These are phyloP conservation scores for Fusarium oxysporum DNA, from an alignment of 2,329 filamentous ascomycete species.

Conservation along the genomic window DNA sequence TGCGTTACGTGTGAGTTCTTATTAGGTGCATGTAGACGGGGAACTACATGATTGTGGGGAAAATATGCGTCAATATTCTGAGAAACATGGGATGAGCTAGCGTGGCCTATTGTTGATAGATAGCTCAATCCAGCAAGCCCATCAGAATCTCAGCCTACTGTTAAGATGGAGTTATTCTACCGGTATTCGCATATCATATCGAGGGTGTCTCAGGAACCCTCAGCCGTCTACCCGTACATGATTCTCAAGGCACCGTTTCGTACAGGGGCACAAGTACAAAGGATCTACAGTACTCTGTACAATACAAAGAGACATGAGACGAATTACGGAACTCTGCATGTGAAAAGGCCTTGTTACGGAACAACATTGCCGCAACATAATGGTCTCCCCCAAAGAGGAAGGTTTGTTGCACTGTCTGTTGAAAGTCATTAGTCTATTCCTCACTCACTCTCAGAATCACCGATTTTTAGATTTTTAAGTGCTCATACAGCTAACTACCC, in stretches of 20 bases:
- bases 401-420: constrained; percentile 11
- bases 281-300: constrained; percentile 6
- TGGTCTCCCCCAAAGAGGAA: constrained; percentile 12
- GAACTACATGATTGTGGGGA: background rate
- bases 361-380: constrained; percentile 1
- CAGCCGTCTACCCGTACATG: background rate
- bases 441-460: background rate
- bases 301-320: background rate
- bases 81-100: background rate
- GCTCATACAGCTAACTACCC: background rate
- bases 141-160: background rate
- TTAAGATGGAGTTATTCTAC: background rate
- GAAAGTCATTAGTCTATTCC: background rate
- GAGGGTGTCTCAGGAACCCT: background rate
- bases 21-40: background rate
- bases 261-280: constrained; percentile 1
- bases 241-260: background rate
- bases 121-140: background rate
- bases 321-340: background rate
- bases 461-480: background rate
- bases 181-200: too few relatives aligned
- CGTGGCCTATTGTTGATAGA: background rate
- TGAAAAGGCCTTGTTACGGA: constrained; percentile 3
- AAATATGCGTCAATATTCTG: background rate
- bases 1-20: constrained; percentile 10